phyloP scores from a whole-genome alignment of 208 protist genomes.

The Angomonas deanei region DNA sequence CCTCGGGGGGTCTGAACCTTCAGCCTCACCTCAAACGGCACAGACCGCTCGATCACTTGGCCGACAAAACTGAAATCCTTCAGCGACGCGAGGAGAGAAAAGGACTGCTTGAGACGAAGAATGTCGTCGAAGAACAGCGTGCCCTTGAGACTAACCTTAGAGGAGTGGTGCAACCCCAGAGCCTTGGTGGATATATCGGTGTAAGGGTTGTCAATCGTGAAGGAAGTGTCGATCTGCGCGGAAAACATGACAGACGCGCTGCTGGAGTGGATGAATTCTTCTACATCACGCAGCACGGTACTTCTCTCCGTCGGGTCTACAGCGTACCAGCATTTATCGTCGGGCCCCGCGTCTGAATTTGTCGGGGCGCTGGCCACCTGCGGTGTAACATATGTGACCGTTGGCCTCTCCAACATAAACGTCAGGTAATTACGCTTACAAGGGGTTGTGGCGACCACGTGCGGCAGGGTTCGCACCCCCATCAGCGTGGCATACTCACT shows the following conservation, averaged over 20 bases:
- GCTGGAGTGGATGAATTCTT: constrained; percentile 18
- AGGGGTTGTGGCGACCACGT: constrained; percentile 45
- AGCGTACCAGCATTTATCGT: background rate
- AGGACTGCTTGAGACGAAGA: constrained; percentile 15
- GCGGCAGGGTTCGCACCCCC: constrained; percentile 48
- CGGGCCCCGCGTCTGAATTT: background rate
- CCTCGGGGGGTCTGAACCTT: constrained; percentile 55
- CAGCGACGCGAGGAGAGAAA: constrained; percentile 25
- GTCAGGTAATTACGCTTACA: constrained; percentile 14
- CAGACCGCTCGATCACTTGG: constrained; percentile 51
- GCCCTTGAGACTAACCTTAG: constrained; percentile 40
- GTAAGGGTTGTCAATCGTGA: constrained; percentile 35
- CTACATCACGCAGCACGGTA: constrained; percentile 14
- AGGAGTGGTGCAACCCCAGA: constrained; percentile 22
- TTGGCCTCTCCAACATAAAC: background rate
- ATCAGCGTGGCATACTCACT: constrained; percentile 57
- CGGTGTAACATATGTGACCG: background rate
- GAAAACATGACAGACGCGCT: constrained; percentile 60
- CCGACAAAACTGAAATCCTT: constrained; percentile 44
- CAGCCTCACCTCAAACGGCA: constrained; percentile 35
- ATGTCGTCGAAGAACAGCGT: constrained; percentile 27
- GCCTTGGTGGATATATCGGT: constrained; percentile 28
- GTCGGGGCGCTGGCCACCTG: background rate
- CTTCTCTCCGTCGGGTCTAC: background rate
- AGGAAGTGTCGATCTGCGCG: constrained; percentile 36